Evolutionary conservation across 139 green algal species (phyloP), one percentile per base, ranked within the genome.

Genomic region (Chlorella sp.): DNA sequence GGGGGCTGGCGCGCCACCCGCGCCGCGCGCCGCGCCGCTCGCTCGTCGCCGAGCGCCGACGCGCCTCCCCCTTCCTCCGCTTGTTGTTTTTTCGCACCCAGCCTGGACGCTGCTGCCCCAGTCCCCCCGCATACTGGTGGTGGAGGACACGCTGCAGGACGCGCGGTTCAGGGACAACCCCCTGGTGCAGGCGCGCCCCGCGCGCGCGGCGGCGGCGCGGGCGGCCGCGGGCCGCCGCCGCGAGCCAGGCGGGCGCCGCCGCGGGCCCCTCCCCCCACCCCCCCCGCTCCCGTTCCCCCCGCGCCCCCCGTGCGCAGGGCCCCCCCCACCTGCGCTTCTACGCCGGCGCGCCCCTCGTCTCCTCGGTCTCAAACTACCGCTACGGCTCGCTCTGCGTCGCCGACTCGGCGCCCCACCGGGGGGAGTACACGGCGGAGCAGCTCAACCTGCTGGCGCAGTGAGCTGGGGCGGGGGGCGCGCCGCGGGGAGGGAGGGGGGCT

Each of bases 271-370:
- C n/a, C n/a, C n/a, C n/a, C n/a, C n/a, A n/a, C n/a, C n/a, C n/a
- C n/a, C n/a, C n/a, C n/a, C n/a, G n/a, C n/a, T n/a, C n/a, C n/a
- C n/a, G n/a, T n/a, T n/a, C n/a, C n/a, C n/a, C n/a, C n/a, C n/a
- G n/a, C n/a, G n/a, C 11, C 56, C 27, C 56, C 9, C 56, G 42
- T 0, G 91, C 95, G 23, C 80, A 77, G 15, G 87, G 88, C 0
- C 38, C 77, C 0, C 92, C 92, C 3, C 67, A 81, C 79, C 93
- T 97, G 65, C 85, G 90, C 27, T 97, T 97, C 87, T 97, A 97
- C 79, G 92, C 91, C 3, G 91, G 93, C 67, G 87, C 87, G n/a
- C 91, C 92, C 2, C 81, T 97, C 29, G 83, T 96, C 8, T 88
- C 85, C 15, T 83, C 76, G 3, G 61, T 59, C 51, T 89, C 87